Evolutionary conservation across 768 basidiomycete genomes (phyloP), one percentile per base, ranked within the genome.

Genomic region (Sarcodon aspratus): DNA sequence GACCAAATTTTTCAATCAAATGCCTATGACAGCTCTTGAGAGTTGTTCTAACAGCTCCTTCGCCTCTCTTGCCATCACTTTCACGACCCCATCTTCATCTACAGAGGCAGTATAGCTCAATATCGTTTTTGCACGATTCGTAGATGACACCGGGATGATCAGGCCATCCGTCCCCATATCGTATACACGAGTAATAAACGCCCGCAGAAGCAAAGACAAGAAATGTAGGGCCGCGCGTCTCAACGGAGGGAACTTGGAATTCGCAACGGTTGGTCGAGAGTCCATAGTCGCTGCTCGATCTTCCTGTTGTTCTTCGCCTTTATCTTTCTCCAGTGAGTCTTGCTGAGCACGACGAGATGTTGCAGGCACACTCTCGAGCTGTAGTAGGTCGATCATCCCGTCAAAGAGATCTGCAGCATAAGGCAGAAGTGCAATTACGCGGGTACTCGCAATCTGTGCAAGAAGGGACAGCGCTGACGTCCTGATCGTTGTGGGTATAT

Each of bases 201-300:
- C 74, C n/a, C 75, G 72, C n/a, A 91, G 62, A 33, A 92, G 67
- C 8, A 82, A 59, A 0, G 79, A 70, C 38, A 95, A 69, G 60
- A 96, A 84, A 55, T 93, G 82, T n/a, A 96, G 59, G 0, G 88
- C 91, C 1, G 89, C 82, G 37, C 95, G 83, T 33, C 94, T 78
- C 3, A 97, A 68, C 1, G 88, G 74, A 1, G 94, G 88, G 44
- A 87, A 72, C 59, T 81, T 88, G 0, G 84, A 53, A 55, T 82
- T 68, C 3, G 65, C 65, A 0, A 75, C 70, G 0, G 77, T 76
- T 9, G 87, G 83, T 34, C 80, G 66, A 1, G 66, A 58, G 60
- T 85, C 80, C 61, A 80, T 75, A 11, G 63, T 69, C 35, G 57
- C 12, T 10, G 47, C 48, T 11, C 54, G 33, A 3, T 13, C 46